Percentiles rank a stretch among this genome's conserved stretches.
These are phyloP conservation scores for Marasmius sp. DNA, from an alignment of 1,284 basidiomycete species.

Conservation along the genomic window DNA sequence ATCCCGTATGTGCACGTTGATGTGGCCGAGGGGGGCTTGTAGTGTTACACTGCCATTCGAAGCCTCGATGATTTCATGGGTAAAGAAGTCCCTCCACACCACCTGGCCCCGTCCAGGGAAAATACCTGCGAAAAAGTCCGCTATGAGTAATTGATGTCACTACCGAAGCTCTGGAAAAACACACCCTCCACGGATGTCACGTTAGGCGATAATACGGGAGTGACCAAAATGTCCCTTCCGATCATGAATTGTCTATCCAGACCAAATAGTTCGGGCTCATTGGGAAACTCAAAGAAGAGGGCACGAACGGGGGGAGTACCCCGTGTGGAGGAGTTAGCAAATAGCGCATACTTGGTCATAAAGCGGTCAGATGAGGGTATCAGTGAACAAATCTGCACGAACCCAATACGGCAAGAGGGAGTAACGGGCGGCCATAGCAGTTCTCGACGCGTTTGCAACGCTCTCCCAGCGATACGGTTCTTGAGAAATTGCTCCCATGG, in stretches of 20 bases:
- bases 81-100: conserved; percentile 78
- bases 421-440: conserved; percentile 69
- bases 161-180: conserved; percentile 13
- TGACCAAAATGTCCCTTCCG: conserved; percentile 68
- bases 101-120: conserved; percentile 63
- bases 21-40: conserved; percentile 61
- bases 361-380: neutral
- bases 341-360: conserved; percentile 57
- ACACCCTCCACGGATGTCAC: conserved; percentile 44
- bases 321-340: conserved; percentile 60
- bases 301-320: conserved; percentile 73
- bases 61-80: conserved; percentile 51
- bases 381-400: conserved; percentile 19
- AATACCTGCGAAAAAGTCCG: conserved; percentile 36
- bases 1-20: conserved; percentile 67
- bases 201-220: conserved; percentile 68
- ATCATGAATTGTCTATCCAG: conserved; percentile 73
- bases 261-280: conserved; percentile 62
- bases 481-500: conserved; percentile 58
- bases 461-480: conserved; percentile 79
- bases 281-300: conserved; percentile 75
- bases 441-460: conserved; percentile 70
- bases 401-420: conserved; percentile 76
- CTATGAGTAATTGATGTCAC: neutral
- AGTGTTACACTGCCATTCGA: conserved; percentile 45